phyloP scores from a whole-genome alignment of 768 basidiomycete genomes.

The Kwoniella heveanensis region DNA sequence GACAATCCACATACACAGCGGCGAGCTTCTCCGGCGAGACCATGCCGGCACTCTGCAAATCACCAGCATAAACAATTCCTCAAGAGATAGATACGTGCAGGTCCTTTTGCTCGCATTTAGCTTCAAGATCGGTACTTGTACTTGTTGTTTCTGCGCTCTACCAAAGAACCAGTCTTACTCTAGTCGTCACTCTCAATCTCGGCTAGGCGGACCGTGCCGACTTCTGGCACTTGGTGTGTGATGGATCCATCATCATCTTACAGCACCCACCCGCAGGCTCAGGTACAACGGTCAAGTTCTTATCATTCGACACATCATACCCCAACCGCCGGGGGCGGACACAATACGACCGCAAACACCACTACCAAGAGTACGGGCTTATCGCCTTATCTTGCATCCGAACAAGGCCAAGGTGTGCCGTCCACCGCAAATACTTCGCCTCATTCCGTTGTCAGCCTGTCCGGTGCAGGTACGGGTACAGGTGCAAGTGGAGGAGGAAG shows the following conservation, averaged over 20 bases:
- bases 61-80: too few relatives aligned
- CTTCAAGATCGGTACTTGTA: too few relatives aligned
- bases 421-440: constrained; percentile 3
- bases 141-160: too few relatives aligned
- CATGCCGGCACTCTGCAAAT: too few relatives aligned
- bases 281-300: not conserved
- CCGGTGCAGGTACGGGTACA: not conserved
- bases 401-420: not conserved
- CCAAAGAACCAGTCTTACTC: too few relatives aligned
- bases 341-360: not conserved
- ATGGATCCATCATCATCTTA: not conserved
- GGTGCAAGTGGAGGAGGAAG: not conserved
- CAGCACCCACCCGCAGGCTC: not conserved
- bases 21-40: too few relatives aligned
- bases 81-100: too few relatives aligned
- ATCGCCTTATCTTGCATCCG: constrained; percentile 17
- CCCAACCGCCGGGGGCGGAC: not conserved
- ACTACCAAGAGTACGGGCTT: constrained; percentile 5
- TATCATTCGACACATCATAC: not conserved
- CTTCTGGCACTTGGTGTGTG: not conserved
- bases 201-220: too few relatives aligned
- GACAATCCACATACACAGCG: too few relatives aligned
- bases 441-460: constrained; percentile 7
- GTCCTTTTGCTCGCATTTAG: too few relatives aligned
- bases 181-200: too few relatives aligned